A percentile compares a stretch with the other conserved stretches of the same genome.
Evolutionary conservation across 2,329 filamentous ascomycete genomes (phyloP).

Genomic region (Botrytis pseudocinerea): DNA sequence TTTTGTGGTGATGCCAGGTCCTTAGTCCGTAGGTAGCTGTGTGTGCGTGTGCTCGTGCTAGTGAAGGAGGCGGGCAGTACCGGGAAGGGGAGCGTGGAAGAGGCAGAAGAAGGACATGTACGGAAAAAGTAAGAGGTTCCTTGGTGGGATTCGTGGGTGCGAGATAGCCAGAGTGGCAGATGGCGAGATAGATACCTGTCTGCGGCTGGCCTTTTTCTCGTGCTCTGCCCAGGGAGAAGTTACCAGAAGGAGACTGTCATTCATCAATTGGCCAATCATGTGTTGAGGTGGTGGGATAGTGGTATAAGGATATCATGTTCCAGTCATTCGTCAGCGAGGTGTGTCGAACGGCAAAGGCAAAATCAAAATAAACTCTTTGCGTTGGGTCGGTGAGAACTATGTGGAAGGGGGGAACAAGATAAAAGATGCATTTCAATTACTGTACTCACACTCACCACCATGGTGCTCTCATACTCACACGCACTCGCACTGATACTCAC

Average conservation of each 20-base stretch:
- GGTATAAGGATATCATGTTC: neutral
- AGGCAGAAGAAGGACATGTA: neutral
- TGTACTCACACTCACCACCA: neutral
- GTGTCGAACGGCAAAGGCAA: neutral
- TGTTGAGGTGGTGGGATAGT: neutral
- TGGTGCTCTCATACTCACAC: neutral
- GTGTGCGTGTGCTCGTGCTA: neutral
- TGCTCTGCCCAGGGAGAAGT: neutral
- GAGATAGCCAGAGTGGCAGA: neutral
- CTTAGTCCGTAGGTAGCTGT: neutral
- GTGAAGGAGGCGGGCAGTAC: neutral
- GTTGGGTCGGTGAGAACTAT: neutral
- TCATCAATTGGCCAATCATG: constrained; percentile 17
- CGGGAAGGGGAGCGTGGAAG: neutral
- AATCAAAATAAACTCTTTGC: neutral
- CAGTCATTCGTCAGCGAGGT: constrained; percentile 15
- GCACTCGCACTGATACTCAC: neutral
- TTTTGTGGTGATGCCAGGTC: neutral
- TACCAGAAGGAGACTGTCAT: neutral
- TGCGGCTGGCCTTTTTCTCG: neutral
- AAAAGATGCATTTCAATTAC: constrained; percentile 12
- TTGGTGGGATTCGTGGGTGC: neutral
- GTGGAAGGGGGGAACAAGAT: neutral
- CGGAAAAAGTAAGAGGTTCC: neutral
- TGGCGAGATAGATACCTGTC: neutral